These are phyloP conservation scores for Hansenula lynferdii DNA, from an alignment of 1,139 yeast species.

Conservation along the genomic window DNA sequence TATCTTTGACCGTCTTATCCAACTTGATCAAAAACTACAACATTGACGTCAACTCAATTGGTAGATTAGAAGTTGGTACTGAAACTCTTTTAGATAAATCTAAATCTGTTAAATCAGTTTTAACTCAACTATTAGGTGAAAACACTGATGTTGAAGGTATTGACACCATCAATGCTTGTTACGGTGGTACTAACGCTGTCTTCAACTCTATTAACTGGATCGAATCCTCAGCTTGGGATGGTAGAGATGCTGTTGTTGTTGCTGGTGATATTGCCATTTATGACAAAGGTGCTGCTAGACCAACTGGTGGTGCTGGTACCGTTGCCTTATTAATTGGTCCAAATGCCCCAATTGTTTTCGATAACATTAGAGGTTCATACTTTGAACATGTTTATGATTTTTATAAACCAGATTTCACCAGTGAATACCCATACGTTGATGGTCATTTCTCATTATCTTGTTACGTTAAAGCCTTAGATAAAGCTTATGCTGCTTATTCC, in stretches of 20 bases:
- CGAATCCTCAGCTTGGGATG: slow-evolving; percentile 97
- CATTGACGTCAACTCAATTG: slow-evolving; percentile 76
- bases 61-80: slow-evolving; percentile 98
- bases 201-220: slow-evolving; percentile 95
- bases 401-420: slow-evolving; percentile 95
- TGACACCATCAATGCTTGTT: slow-evolving; percentile 96
- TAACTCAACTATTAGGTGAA: slow-evolving; percentile 90
- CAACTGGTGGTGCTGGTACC: slow-evolving; percentile 99
- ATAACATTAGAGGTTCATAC: slow-evolving; percentile 80
- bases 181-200: slow-evolving; percentile 96
- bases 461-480: slow-evolving; percentile 90
- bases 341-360: slow-evolving; percentile 95
- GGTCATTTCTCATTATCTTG: slow-evolving; percentile 95
- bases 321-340: slow-evolving; percentile 96
- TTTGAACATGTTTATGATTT: slow-evolving; percentile 98
- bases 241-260: slow-evolving; percentile 95
- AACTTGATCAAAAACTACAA: slow-evolving; percentile 74
- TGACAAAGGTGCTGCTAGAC: slow-evolving; percentile 97
- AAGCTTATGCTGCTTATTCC: slow-evolving; percentile 79
- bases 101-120: slow-evolving; percentile 92
- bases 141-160: slow-evolving; percentile 94
- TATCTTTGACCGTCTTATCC: slow-evolving; percentile 79
- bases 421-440: slow-evolving; percentile 96
- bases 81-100: slow-evolving; percentile 97
- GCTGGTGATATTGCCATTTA: slow-evolving; percentile 98